Evolutionary conservation across 1,284 basidiomycete genomes (phyloP).

Genomic region (Pseudomicrostroma phylloplanum): DNA sequence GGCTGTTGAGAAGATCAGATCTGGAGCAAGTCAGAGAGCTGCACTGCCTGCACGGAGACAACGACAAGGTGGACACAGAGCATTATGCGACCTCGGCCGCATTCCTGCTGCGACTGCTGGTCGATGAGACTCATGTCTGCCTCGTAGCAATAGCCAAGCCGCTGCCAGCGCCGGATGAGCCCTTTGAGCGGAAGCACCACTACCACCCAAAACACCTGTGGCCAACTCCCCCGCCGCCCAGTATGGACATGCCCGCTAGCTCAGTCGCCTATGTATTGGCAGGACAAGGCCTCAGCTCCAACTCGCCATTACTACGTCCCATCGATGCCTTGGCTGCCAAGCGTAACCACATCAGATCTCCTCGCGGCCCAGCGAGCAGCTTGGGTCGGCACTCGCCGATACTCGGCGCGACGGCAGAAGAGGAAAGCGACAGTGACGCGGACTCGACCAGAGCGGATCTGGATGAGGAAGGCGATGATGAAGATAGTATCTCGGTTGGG

Average conservation of each 20-base stretch:
- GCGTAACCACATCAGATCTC: no score
- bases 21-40: constrained; percentile 44
- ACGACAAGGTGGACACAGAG: constrained; percentile 32
- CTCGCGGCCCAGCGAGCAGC: not conserved
- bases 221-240: constrained; percentile 9
- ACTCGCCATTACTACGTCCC: not conserved
- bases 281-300: constrained; percentile 9
- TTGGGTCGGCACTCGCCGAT: not conserved
- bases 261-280: constrained; percentile 10
- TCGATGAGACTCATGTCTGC: constrained; percentile 42
- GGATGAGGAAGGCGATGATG: not conserved
- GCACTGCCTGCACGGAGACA: constrained; percentile 41
- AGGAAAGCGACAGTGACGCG: not conserved
- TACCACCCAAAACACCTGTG: not conserved
- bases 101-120: constrained; percentile 39
- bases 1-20: constrained; percentile 30
- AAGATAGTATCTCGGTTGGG: no score
- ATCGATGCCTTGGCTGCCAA: not conserved
- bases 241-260: constrained; percentile 15
- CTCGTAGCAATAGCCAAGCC: constrained; percentile 41
- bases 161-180: constrained; percentile 25
- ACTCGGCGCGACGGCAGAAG: not conserved
- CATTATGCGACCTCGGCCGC: constrained; percentile 37
- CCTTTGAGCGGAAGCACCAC: constrained; percentile 15
- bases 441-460: not conserved